Evolutionary conservation across 2,329 filamentous ascomycete genomes (phyloP).

Genomic region (Ophiognomonia clavigignenti-juglandacearum): DNA sequence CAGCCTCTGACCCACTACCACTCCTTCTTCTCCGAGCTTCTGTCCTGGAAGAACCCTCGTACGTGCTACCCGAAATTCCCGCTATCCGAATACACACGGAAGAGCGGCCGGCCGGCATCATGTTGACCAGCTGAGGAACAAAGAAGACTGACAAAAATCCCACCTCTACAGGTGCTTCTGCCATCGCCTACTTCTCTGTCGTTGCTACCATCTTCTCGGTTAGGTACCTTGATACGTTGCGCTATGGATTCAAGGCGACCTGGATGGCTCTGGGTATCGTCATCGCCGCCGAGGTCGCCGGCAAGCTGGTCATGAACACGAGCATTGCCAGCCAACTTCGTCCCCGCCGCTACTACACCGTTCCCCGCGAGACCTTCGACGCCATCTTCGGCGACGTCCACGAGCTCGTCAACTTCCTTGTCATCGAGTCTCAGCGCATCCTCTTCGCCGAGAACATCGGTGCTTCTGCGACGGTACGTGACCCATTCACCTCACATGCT

Average conservation of each 20-base stretch:
- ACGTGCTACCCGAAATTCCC: constrained; percentile 27
- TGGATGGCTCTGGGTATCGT: constrained; percentile 59
- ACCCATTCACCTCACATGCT: constrained; percentile 15
- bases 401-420: constrained; percentile 67
- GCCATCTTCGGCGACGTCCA: constrained; percentile 58
- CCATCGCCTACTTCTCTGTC: constrained; percentile 56
- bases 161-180: constrained; percentile 50
- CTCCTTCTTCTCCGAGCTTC: constrained; percentile 64
- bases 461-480: constrained; percentile 54
- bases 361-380: constrained; percentile 59
- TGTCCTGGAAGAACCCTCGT: constrained; percentile 67
- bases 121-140: neutral
- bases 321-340: constrained; percentile 62
- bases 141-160: constrained; percentile 21
- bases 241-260: constrained; percentile 61
- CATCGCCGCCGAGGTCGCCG: constrained; percentile 55
- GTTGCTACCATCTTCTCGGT: constrained; percentile 57
- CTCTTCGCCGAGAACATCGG: constrained; percentile 63
- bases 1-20: constrained; percentile 65
- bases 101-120: neutral
- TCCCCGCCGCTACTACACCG: constrained; percentile 62
- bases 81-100: neutral
- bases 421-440: constrained; percentile 65
- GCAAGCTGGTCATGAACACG: constrained; percentile 56
- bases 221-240: constrained; percentile 61